Evolutionary conservation across 1,284 basidiomycete genomes (phyloP).

Genomic region (Fomitopsis betulina): DNA sequence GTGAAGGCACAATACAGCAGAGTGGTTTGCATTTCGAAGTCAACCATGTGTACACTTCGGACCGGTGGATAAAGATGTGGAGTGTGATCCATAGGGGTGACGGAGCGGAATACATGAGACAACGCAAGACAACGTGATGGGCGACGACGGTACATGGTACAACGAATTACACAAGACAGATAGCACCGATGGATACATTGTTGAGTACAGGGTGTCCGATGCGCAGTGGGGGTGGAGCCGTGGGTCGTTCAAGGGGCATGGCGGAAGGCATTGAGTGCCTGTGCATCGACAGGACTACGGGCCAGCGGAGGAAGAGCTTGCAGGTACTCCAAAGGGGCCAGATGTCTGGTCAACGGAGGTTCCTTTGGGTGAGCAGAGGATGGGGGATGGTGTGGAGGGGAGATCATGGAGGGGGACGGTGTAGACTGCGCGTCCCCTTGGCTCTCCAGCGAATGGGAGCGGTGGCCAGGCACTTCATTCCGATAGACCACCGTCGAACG

Average conservation of each 20-base stretch:
- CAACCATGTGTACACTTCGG: not conserved
- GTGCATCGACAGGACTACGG: conserved; percentile 28
- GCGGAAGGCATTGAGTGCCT: conserved; percentile 19
- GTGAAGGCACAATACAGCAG: no score
- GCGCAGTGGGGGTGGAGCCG: no score
- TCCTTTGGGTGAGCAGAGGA: not conserved
- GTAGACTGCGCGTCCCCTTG: not conserved
- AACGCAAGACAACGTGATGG: not conserved
- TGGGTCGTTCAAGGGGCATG: not conserved
- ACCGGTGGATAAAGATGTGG: not conserved
- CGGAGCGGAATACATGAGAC: not conserved
- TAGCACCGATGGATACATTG: not conserved
- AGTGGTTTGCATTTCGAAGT: not conserved
- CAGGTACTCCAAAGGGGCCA: conserved; percentile 29
- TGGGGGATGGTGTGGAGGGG: not conserved
- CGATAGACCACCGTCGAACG: not conserved
- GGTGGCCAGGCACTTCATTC: not conserved
- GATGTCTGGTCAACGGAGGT: conserved; percentile 1
- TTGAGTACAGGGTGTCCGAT: not conserved
- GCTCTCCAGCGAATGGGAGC: not conserved
- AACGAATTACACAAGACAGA: not conserved
- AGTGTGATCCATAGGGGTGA: not conserved
- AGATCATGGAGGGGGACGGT: not conserved
- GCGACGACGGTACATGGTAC: not conserved
- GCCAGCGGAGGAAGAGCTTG: conserved; percentile 23